Evolutionary conservation across 164 flowering plant genomes (phyloP), one percentile per base, ranked within the genome.

Genomic region (Paratinospora sagittata): DNA sequence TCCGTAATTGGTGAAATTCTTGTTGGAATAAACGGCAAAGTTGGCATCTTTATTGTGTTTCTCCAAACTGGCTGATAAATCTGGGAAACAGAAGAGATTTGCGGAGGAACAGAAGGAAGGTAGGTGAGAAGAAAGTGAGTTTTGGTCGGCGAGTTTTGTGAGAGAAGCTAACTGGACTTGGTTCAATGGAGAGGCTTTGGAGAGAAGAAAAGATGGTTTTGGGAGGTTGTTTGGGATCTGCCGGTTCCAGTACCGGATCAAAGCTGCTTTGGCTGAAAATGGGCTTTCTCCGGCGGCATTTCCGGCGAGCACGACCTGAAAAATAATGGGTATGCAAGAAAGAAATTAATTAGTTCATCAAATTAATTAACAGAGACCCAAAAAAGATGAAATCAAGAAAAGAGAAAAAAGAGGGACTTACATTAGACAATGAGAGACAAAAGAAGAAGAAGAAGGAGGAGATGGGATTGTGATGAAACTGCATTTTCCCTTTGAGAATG

Each of bases 1-100:
- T 8, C 97, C 97, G 73, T 94, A 94, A 72, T 88, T 92, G 80
- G 93, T 87, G 81, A 96, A 96, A 82, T 92, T 92, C 62, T 63
- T 66, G 73, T 79, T 43, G 13, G 7, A 0, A 70, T 94, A 94
- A 4, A 1, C 27, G 7, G 79, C 70, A 69, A 94, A 94, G 65
- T 77, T 67, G 41, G 70, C 60, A 72, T 85, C 79, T 1, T 19
- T 19, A 45, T 27, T 39, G 78, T 85, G 89, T 67, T 87, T 88
- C 33, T 82, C 87, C 27, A 85, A 72, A 47, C 82, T 84, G 34
- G 82, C 77, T 0, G 85, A 27, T 3, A 78, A 69, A 72, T 92
- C 92, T 19, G 93, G 83, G 81, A 89, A 86, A 72, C 98, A 94
- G 78, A 94, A 83, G 21, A 94, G 82, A 34, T 84, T 78, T 0